A percentile compares a stretch with the other conserved stretches of the same genome.
Evolutionary conservation across 1,284 basidiomycete species (phyloP).

Genomic region (Fomes fomentarius): DNA sequence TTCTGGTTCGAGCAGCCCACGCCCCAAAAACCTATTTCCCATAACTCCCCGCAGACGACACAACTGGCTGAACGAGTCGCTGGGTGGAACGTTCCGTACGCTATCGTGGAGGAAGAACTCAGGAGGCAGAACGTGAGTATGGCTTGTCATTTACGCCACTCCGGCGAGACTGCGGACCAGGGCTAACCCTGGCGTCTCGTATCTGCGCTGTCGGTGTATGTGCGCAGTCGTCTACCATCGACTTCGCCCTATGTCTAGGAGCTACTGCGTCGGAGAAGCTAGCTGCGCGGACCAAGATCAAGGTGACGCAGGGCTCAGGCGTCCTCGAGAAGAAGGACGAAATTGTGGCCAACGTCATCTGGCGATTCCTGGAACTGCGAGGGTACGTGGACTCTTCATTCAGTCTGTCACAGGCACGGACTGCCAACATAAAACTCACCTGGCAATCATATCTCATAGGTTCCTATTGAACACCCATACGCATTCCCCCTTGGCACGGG

Average conservation of each 20-base stretch:
- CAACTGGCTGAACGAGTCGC: conserved; percentile 87
- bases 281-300: conserved; percentile 76
- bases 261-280: conserved; percentile 83
- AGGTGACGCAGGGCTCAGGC: conserved; percentile 41
- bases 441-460: conserved; percentile 41
- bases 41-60: conserved; percentile 79
- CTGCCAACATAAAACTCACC: conserved; percentile 16
- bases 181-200: conserved; percentile 6
- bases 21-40: conserved; percentile 60
- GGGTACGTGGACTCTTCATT: conserved; percentile 57
- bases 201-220: conserved; percentile 10
- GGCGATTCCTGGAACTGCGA: conserved; percentile 95
- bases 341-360: conserved; percentile 96
- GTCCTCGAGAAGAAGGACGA: conserved; percentile 98
- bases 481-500: conserved; percentile 89
- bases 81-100: conserved; percentile 92
- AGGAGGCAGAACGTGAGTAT: conserved; percentile 90
- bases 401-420: conserved; percentile 12
- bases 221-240: conserved; percentile 90
- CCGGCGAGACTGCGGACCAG: conserved; percentile 14
- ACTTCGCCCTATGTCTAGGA: conserved; percentile 93
- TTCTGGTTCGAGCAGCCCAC: conserved; percentile 79
- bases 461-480: conserved; percentile 89
- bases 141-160: conserved; percentile 7
- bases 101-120: conserved; percentile 91